These are phyloP conservation scores for Thalassiosira hispida DNA, from an alignment of 352 stramenopile genomes.

Conservation along the genomic window DNA sequence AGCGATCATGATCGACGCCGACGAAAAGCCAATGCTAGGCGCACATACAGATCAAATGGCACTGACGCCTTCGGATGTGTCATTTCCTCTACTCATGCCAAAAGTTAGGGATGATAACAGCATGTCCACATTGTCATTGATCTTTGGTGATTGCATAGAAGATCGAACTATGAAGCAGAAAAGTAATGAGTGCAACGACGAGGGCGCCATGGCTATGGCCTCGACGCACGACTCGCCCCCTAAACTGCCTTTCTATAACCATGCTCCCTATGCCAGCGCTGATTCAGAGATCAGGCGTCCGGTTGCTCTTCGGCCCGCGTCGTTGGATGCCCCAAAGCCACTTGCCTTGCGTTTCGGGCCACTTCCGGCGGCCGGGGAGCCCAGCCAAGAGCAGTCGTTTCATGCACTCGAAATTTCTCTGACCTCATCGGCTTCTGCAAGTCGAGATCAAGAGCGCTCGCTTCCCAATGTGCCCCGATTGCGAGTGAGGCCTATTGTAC, in stretches of 20 bases:
- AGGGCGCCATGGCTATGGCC: neutral
- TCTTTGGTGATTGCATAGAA: neutral
- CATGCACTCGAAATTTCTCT: neutral
- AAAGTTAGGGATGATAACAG: neutral
- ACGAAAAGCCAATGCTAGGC: neutral
- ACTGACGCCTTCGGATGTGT: neutral
- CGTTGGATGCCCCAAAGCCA: neutral
- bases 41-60: neutral
- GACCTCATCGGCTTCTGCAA: neutral
- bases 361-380: neutral
- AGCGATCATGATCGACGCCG: neutral
- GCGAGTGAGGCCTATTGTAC: slow-evolving; percentile 11
- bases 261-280: neutral
- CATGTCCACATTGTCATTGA: neutral
- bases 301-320: slow-evolving; percentile 6
- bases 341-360: neutral
- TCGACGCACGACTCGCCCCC: slow-evolving; percentile 1
- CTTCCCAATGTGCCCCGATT: slow-evolving; percentile 25
- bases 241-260: neutral
- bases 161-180: neutral
- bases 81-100: neutral
- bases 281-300: slow-evolving; percentile 5
- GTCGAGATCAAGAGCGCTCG: neutral
- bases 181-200: no score
- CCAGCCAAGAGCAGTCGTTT: neutral